phyloP scores from a whole-genome alignment of 1,284 basidiomycete genomes.

The Ceraceosorus bombacis region DNA sequence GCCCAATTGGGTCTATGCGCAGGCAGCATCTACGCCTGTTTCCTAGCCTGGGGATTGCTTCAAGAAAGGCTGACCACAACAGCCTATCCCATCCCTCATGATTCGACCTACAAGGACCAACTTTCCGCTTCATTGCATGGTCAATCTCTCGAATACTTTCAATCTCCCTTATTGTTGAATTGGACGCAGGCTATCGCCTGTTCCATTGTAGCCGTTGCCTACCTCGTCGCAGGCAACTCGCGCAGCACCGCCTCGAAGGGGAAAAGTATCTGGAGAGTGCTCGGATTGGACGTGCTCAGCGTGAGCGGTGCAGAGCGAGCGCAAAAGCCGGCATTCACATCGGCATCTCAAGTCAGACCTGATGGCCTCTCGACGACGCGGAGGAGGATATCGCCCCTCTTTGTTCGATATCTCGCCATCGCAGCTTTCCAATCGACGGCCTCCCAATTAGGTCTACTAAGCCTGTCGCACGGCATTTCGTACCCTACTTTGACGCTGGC shows the following conservation, averaged over 20 bases:
- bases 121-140: conserved; percentile 20
- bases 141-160: conserved; percentile 55
- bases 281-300: conserved; percentile 37
- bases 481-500: conserved; percentile 98
- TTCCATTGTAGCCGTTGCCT: conserved; percentile 67
- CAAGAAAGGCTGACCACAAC: conserved; percentile 47
- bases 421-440: conserved; percentile 79
- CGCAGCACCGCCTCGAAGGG: conserved; percentile 40
- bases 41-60: conserved; percentile 46
- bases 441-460: conserved; percentile 88
- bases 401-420: conserved; percentile 40
- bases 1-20: conserved; percentile 36
- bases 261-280: conserved; percentile 11
- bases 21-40: conserved; percentile 42
- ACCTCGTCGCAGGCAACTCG: conserved; percentile 56
- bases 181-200: conserved; percentile 77
- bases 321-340: conserved; percentile 2
- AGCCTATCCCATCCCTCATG: conserved; percentile 20
- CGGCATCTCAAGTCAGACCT: conserved; percentile 10
- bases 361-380: conserved; percentile 1
- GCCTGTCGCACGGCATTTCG: conserved; percentile 78
- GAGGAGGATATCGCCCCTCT: conserved; percentile 57
- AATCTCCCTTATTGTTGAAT: conserved; percentile 77
- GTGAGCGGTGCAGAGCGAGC: conserved; percentile 16
- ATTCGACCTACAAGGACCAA: conserved; percentile 5